Percentiles rank a stretch among this genome's conserved stretches.
Conservation (phyloP, 139 green algal species). For the Chlorella sp. region DNA sequence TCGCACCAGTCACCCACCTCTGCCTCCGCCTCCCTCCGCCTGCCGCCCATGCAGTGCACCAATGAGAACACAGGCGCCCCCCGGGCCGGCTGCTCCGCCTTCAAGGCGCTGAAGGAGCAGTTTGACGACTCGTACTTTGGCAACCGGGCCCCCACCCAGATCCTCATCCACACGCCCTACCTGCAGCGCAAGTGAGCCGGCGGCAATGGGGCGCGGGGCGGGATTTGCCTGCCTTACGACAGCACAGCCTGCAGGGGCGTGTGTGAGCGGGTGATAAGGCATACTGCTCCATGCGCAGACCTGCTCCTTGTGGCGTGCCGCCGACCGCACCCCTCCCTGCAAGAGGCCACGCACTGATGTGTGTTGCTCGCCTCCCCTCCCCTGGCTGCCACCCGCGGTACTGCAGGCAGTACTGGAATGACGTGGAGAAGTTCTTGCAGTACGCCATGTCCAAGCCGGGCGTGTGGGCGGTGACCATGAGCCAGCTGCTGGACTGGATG, state of each 20-base stretch:
- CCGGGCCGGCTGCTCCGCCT: background rate
- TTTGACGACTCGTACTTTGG: conserved; percentile 1
- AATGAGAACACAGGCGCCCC: background rate
- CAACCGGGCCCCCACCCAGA: conserved; percentile 3
- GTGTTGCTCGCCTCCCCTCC: background rate
- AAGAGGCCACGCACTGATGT: background rate
- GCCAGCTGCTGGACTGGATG: conserved; percentile 27
- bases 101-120: background rate
- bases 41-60: conserved; percentile 3
- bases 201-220: too few species aligned
- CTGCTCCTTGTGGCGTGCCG: too few species aligned
- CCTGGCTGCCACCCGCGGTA: background rate
- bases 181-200: background rate
- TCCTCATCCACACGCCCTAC: conserved; percentile 1
- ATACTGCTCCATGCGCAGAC: too few species aligned
- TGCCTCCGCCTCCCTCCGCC: too few species aligned
- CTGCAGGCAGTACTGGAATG: background rate
- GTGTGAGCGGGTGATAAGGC: too few species aligned
- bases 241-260: too few species aligned
- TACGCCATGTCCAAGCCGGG: background rate
- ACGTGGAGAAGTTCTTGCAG: background rate
- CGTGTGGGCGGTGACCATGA: conserved; percentile 5
- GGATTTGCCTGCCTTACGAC: too few species aligned
- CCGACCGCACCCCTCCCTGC: background rate
- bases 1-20: too few species aligned